Conservation (phyloP, 257 asterid genomes). For the Nicotiana knightiana region DNA sequence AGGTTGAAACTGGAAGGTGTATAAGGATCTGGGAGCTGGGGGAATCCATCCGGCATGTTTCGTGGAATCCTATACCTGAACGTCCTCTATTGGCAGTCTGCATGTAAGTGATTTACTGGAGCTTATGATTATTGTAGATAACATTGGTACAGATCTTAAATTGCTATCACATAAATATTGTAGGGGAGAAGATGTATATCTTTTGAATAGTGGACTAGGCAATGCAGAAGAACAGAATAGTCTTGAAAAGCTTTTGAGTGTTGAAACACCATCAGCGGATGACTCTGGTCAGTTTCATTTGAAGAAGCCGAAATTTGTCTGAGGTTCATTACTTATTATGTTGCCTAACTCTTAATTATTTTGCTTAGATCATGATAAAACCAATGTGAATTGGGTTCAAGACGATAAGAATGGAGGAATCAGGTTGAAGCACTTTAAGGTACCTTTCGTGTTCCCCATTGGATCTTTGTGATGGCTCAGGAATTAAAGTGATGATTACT, state of each 20-base stretch:
- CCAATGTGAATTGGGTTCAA: slow-evolving; percentile 56
- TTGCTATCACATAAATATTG: slow-evolving; percentile 10
- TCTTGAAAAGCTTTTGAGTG: slow-evolving; percentile 60
- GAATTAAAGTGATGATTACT: background rate
- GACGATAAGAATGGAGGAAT: slow-evolving; percentile 69
- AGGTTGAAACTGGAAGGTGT: slow-evolving; percentile 94
- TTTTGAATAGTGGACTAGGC: slow-evolving; percentile 61
- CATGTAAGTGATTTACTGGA: slow-evolving; percentile 40
- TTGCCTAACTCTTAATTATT: background rate
- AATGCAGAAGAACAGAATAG: slow-evolving; percentile 57
- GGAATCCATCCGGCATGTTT: slow-evolving; percentile 60
- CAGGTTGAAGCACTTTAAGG: slow-evolving; percentile 92
- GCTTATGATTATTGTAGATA: slow-evolving; percentile 11
- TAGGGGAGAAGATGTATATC: slow-evolving; percentile 75
- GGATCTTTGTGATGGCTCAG: background rate
- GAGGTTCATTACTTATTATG: background rate
- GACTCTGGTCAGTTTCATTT: slow-evolving; percentile 54
- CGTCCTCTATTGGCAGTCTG: slow-evolving; percentile 81
- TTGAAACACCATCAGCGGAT: slow-evolving; percentile 36
- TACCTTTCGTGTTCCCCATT: slow-evolving; percentile 18
- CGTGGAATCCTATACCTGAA: slow-evolving; percentile 86
- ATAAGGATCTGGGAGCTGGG: slow-evolving; percentile 74
- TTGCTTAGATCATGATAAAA: slow-evolving; percentile 46
- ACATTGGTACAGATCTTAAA: slow-evolving; percentile 11
- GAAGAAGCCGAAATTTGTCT: background rate